Evolutionary conservation across 257 asterid genomes (phyloP).

Genomic region (Cruciata laevipes): DNA sequence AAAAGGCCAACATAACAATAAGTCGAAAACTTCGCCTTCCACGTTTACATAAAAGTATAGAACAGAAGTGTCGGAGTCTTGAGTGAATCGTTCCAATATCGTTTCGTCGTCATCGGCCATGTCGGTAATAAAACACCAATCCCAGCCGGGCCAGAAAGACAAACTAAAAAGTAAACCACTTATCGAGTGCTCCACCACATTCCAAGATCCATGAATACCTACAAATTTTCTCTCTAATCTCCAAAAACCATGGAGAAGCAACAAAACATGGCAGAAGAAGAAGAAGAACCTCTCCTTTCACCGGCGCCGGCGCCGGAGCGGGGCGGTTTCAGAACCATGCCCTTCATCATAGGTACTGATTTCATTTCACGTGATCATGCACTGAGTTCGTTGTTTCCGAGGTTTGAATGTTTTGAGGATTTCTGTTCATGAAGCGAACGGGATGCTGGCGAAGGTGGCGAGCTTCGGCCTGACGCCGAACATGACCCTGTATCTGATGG

Average conservation of each 20-base stretch:
- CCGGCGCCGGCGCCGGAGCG: slow-evolving; percentile 16
- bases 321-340: slow-evolving; percentile 69
- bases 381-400: background rate
- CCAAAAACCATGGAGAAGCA: slow-evolving; percentile 11
- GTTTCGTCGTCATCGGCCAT: background rate
- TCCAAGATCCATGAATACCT: background rate
- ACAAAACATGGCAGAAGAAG: background rate
- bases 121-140: background rate
- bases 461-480: slow-evolving; percentile 46
- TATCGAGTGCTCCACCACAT: background rate
- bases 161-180: background rate
- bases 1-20: background rate
- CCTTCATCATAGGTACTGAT: slow-evolving; percentile 55
- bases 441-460: slow-evolving; percentile 56
- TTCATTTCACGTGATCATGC: background rate
- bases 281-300: slow-evolving; percentile 1
- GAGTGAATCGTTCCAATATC: background rate
- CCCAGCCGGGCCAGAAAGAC: background rate
- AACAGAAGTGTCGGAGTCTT: background rate
- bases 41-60: no score
- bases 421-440: slow-evolving; percentile 32
- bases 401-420: background rate
- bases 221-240: no score
- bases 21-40: background rate
- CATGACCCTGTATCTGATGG: slow-evolving; percentile 58